Evolutionary conservation across 2,329 filamentous ascomycete species (phyloP), one percentile per base, ranked within the genome.

Genomic region (Microdochium bolleyi): DNA sequence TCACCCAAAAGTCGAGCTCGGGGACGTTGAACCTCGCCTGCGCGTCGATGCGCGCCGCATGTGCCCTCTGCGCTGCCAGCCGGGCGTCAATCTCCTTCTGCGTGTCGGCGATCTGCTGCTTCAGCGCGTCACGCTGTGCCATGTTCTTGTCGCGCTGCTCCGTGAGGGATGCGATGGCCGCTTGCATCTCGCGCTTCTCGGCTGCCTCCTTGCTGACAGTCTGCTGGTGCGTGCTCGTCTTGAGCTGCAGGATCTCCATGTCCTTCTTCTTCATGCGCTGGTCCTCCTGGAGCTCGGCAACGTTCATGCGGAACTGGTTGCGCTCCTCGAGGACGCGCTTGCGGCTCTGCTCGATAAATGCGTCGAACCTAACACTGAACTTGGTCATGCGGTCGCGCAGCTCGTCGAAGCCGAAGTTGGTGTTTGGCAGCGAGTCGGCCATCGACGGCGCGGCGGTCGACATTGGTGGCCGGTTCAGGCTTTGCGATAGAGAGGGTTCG

Each of bases 401-500:
- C 61, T 96, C 90, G 62, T 97, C 92, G 69, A 97, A 97, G 54
- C 91, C 91, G 69, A 99, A 97, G 70, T 96, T 91, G 69, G 95
- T 88, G 67, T 80, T 89, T 34, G 94, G 94, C 9, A 99, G 82
- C 50, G 83, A 83, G 67, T 91, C 87, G 44, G 85, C 86, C 73
- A 89, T 83, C 7, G 85, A 88, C 14, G 83, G 80, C 44, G 76
- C 81, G 49, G 75, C 73, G 41, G 82, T 75, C 27, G 79, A 75
- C 57, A 81, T 71, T 16, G 81, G 79, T 58, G 80, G 80, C 61
- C 83, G 76, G 62, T 73, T 73, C 49, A 78, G 70, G 69, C 82
- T 84, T 53, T 80, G 80, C 13, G 85, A 88, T 60, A 87, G 76
- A 1, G 85, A 86, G 9, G 84, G 78, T 60, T 89, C 85, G 61